Conservation (phyloP, 2,329 filamentous ascomycete species). For the Stagonosporopsis tanaceti region DNA sequence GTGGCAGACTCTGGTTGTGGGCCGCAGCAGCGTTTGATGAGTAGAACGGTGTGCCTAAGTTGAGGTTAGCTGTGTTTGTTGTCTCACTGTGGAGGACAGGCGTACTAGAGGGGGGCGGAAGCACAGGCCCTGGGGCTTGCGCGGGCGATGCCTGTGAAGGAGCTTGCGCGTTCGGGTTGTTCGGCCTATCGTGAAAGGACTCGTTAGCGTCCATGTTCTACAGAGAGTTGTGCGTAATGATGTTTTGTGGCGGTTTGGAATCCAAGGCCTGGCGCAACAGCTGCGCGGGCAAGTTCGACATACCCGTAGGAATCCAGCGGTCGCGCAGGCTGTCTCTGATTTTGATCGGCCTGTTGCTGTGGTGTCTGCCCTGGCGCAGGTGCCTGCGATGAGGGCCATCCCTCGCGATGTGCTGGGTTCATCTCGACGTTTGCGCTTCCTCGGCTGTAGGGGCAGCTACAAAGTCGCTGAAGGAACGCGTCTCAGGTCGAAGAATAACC, state of each 20-base stretch:
- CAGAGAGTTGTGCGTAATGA: conserved; percentile 18
- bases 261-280: conserved; percentile 25
- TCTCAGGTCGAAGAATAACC: conserved; percentile 19
- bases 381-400: conserved; percentile 55
- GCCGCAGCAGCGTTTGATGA: conserved; percentile 47
- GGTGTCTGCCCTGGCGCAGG: conserved; percentile 54
- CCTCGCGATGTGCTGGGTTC: conserved; percentile 53
- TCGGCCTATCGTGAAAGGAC: conserved; percentile 33
- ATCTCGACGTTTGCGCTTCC: conserved; percentile 46
- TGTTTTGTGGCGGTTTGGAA: conserved; percentile 26
- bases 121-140: conserved; percentile 47
- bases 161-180: conserved; percentile 43
- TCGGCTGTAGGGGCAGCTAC: conserved; percentile 37
- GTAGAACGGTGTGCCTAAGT: conserved; percentile 50
- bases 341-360: conserved; percentile 46
- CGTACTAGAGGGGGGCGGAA: conserved; percentile 52
- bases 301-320: conserved; percentile 49
- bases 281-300: conserved; percentile 23
- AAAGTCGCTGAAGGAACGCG: conserved; percentile 26
- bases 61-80: conserved; percentile 26
- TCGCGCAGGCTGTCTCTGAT: conserved; percentile 43
- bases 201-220: conserved; percentile 30
- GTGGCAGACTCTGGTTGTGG: conserved; percentile 55
- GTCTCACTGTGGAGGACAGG: conserved; percentile 19
- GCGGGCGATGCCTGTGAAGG: conserved; percentile 46